Evolutionary conservation across 148 eudicot species (phyloP).

Genomic region (Arbutus unedo): DNA sequence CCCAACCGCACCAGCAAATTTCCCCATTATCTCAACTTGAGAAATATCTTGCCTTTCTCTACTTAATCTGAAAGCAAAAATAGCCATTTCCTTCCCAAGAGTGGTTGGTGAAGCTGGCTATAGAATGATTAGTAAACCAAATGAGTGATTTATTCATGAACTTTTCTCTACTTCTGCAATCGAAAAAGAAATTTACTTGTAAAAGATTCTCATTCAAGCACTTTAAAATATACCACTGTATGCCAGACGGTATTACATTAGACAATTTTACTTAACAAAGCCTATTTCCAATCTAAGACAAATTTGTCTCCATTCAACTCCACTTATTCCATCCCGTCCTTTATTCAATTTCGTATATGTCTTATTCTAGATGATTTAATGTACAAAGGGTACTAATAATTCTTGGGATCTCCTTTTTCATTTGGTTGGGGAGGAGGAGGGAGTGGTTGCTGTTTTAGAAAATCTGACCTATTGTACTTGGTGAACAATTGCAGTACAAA

Average conservation of each 20-base stretch:
- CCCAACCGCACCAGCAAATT: conserved; percentile 97
- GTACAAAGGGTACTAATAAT: not conserved
- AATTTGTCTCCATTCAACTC: not conserved
- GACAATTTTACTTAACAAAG: not conserved
- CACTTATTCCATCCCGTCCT: not conserved
- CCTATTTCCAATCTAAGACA: not conserved
- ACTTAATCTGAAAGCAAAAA: conserved; percentile 71
- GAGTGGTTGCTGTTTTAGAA: not conserved
- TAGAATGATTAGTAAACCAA: conserved; percentile 16
- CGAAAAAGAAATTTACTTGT: not conserved
- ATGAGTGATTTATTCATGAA: conserved; percentile 17
- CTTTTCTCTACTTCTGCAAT: not conserved
- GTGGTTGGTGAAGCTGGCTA: conserved; percentile 99
- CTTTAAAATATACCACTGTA: not conserved
- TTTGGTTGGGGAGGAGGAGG: not conserved
- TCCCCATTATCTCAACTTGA: conserved; percentile 67
- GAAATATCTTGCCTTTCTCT: conserved; percentile 58
- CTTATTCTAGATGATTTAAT: not conserved
- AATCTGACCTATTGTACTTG: not conserved
- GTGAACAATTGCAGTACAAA: not conserved
- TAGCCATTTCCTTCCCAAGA: conserved; percentile 84
- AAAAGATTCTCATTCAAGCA: not conserved
- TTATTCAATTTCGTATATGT: not conserved
- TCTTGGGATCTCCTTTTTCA: not conserved
- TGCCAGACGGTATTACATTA: not conserved